Conservation (phyloP, 345 rosid genomes). For the Mangifera indica region DNA sequence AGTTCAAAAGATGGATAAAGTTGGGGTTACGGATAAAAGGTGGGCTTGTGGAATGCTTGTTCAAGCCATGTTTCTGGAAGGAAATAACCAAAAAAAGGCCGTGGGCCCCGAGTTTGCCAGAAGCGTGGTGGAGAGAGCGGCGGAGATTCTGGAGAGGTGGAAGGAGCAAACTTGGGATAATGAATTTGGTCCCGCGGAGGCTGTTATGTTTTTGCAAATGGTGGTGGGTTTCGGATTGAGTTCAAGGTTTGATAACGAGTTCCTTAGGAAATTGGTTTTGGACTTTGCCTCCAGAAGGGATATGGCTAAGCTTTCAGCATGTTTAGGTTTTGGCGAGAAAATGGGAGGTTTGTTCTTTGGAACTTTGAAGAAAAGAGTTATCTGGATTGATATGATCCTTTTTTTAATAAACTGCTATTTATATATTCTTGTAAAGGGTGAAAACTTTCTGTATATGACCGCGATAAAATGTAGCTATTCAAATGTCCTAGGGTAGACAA, state of each 20-base stretch:
- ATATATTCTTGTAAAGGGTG: not conserved
- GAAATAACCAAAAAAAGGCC: not conserved
- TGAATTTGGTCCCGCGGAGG: conserved; percentile 49
- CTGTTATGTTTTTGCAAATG: conserved; percentile 54
- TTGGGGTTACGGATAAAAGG: conserved; percentile 55
- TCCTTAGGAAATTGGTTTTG: conserved; percentile 48
- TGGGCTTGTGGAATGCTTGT: conserved; percentile 60
- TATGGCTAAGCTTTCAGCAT: conserved; percentile 50
- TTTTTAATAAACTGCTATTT: not conserved
- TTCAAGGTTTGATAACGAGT: conserved; percentile 42
- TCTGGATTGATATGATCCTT: not conserved
- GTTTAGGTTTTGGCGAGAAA: conserved; percentile 39
- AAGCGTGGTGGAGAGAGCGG: conserved; percentile 40
- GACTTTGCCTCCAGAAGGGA: conserved; percentile 51
- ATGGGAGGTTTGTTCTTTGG: conserved; percentile 42
- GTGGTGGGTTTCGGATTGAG: conserved; percentile 47
- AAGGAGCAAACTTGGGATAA: conserved; percentile 29
- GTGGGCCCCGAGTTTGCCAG: conserved; percentile 34
- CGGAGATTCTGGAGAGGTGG: conserved; percentile 38
- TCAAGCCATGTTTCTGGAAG: conserved; percentile 48
- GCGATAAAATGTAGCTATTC: not conserved
- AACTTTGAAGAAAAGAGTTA: not conserved
- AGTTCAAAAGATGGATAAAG: conserved; percentile 31
- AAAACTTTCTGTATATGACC: not conserved
- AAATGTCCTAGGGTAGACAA: not conserved